Percentiles rank a stretch among this genome's conserved stretches.
Evolutionary conservation across 768 basidiomycete species (phyloP).

Genomic region (Tricholoma hemisulphureum): DNA sequence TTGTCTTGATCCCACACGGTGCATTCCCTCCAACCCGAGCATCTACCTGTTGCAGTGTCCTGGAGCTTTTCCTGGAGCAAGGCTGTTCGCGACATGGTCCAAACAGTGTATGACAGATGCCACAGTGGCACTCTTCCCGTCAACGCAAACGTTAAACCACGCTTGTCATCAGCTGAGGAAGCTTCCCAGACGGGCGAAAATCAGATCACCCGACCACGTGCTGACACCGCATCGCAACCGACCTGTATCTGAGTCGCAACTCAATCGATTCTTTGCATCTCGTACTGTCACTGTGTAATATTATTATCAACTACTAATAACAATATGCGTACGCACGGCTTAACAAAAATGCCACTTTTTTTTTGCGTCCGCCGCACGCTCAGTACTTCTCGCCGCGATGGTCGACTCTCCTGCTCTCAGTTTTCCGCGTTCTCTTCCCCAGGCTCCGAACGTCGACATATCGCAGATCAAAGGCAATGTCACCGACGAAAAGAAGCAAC

Average conservation of each 20-base stretch:
- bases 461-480: slow-evolving; percentile 41
- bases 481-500: slow-evolving; percentile 36
- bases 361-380: neutral
- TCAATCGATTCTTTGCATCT: too few relatives aligned
- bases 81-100: slow-evolving; percentile 19
- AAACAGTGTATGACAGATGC: neutral
- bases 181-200: slow-evolving; percentile 2
- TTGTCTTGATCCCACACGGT: too few relatives aligned
- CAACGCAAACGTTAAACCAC: neutral
- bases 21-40: slow-evolving; percentile 33
- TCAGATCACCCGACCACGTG: neutral
- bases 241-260: neutral
- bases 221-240: neutral
- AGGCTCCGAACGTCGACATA: slow-evolving; percentile 21
- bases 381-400: slow-evolving; percentile 10
- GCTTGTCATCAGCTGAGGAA: slow-evolving; percentile 4
- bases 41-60: slow-evolving; percentile 21
- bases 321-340: neutral
- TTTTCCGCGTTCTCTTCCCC: slow-evolving; percentile 1
- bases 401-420: neutral
- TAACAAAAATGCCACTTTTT: neutral
- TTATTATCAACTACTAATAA: neutral
- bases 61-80: too few relatives aligned
- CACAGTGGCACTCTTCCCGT: neutral
- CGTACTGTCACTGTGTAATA: too few relatives aligned